Conservation (phyloP, 352 stramenopile species). For the Phytophthora multivora region DNA sequence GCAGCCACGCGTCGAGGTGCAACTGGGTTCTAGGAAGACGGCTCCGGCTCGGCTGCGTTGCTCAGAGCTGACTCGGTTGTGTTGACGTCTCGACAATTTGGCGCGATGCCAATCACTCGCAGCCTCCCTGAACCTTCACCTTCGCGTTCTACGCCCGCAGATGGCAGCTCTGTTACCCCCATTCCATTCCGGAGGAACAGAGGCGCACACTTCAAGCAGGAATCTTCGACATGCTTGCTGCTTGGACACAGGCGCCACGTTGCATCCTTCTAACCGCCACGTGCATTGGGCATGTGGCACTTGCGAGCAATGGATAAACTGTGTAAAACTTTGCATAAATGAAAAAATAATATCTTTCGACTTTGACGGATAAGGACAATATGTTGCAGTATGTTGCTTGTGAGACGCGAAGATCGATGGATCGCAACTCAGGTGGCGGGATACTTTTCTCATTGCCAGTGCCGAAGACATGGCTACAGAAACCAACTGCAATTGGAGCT, state of each 20-base stretch:
- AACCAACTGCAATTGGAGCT: conserved; percentile 4
- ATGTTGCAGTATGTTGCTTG: neutral
- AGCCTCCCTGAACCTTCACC: conserved; percentile 10
- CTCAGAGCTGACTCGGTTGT: conserved; percentile 8
- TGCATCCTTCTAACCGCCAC: conserved; percentile 2
- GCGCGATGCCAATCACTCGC: conserved; percentile 17
- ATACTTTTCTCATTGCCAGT: conserved; percentile 7
- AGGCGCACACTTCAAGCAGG: conserved; percentile 18
- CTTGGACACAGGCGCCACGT: conserved; percentile 6
- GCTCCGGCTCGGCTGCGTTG: conserved; percentile 11
- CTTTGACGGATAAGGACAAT: too few species aligned
- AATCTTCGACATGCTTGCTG: conserved; percentile 24
- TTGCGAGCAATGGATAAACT: neutral
- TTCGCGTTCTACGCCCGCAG: conserved; percentile 27
- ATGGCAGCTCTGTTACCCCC: conserved; percentile 8
- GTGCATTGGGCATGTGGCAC: conserved; percentile 10
- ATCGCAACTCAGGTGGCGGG: conserved; percentile 5
- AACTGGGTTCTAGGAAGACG: conserved; percentile 24
- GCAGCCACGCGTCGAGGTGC: conserved; percentile 9
- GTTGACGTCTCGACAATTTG: conserved; percentile 22
- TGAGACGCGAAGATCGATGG: conserved; percentile 3
- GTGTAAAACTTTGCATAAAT: too few species aligned
- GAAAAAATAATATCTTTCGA: too few species aligned
- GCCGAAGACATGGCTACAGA: conserved; percentile 10
- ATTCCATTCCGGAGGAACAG: conserved; percentile 16